Evolutionary conservation across 140 eudicot species (phyloP).

Genomic region (Oenanthe javanica): DNA sequence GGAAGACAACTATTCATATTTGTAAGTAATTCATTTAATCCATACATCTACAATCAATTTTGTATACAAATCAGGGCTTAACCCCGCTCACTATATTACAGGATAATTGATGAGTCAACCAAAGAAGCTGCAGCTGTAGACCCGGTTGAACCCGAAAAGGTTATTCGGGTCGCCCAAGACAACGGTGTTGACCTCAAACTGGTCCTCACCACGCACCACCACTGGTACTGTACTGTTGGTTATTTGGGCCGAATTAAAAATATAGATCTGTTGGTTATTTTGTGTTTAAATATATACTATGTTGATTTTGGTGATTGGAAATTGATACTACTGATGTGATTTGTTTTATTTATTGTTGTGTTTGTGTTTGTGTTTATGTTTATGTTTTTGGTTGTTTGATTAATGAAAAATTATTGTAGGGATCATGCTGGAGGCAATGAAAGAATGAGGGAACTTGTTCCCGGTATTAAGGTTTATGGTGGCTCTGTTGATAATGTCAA

Average conservation of each 20-base stretch:
- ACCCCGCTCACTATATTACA: conserved; percentile 12
- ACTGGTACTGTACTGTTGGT: conserved; percentile 41
- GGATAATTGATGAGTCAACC: conserved; percentile 79
- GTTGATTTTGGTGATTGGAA: background rate
- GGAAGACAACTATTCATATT: conserved; percentile 86
- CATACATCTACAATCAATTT: background rate
- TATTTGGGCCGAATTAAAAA: too few relatives aligned
- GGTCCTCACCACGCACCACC: conserved; percentile 95
- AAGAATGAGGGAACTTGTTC: conserved; percentile 68
- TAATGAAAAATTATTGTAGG: conserved; percentile 23
- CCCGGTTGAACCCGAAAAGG: conserved; percentile 96
- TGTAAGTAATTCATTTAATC: conserved; percentile 26
- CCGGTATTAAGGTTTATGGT: conserved; percentile 77
- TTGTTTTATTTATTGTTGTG: background rate
- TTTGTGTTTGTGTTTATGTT: background rate
- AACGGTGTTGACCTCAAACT: conserved; percentile 57
- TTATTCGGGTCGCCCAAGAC: conserved; percentile 57
- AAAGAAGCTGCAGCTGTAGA: conserved; percentile 92
- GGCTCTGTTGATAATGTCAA: conserved; percentile 84
- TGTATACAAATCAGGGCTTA: background rate
- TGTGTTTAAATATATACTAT: too few relatives aligned
- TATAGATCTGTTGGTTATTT: too few relatives aligned
- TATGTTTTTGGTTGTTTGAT: background rate
- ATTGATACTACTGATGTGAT: background rate
- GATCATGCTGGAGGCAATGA: conserved; percentile 99